Percentiles rank a stretch among this genome's conserved stretches.
Evolutionary conservation across 2,329 filamentous ascomycete species (phyloP).

Genomic region (Peltaster fructicola): DNA sequence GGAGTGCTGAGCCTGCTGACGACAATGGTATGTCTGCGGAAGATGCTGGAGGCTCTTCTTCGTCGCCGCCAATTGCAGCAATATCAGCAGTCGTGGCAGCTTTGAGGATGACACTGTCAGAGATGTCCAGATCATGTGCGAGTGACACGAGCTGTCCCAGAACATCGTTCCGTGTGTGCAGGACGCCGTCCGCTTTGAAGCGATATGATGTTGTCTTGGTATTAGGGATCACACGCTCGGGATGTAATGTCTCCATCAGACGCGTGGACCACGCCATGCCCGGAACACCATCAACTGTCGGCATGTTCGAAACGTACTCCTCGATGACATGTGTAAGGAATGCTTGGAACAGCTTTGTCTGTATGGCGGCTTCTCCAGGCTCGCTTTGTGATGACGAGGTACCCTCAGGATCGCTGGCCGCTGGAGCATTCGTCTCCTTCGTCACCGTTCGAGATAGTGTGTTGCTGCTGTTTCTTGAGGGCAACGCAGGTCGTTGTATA

Average conservation of each 20-base stretch:
- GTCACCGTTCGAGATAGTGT: slow-evolving; percentile 9
- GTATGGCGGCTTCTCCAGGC: slow-evolving; percentile 40
- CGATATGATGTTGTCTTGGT: slow-evolving; percentile 43
- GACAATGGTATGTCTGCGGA: slow-evolving; percentile 38
- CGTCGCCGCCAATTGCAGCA: slow-evolving; percentile 24
- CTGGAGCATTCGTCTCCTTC: slow-evolving; percentile 8
- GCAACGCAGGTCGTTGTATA: slow-evolving; percentile 46
- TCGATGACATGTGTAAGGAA: slow-evolving; percentile 67
- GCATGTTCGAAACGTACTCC: slow-evolving; percentile 45
- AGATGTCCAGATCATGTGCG: slow-evolving; percentile 38
- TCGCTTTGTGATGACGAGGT: slow-evolving; percentile 25
- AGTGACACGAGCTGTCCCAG: slow-evolving; percentile 58
- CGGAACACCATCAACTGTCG: slow-evolving; percentile 27
- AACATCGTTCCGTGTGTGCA: slow-evolving; percentile 45
- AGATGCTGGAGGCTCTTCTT: slow-evolving; percentile 36
- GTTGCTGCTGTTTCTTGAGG: slow-evolving; percentile 36
- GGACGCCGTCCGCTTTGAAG: slow-evolving; percentile 44
- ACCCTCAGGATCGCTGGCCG: slow-evolving; percentile 35
- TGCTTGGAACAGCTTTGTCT: slow-evolving; percentile 49
- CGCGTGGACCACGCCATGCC: slow-evolving; percentile 35
- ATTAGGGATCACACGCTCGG: slow-evolving; percentile 43
- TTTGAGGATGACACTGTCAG: slow-evolving; percentile 29
- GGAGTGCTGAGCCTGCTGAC: slow-evolving; percentile 35
- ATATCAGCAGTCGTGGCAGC: slow-evolving; percentile 24
- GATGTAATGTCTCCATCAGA: slow-evolving; percentile 50